Evolutionary conservation across 2,329 filamentous ascomycete species (phyloP).

Genomic region (Fusarium keratoplasticum): DNA sequence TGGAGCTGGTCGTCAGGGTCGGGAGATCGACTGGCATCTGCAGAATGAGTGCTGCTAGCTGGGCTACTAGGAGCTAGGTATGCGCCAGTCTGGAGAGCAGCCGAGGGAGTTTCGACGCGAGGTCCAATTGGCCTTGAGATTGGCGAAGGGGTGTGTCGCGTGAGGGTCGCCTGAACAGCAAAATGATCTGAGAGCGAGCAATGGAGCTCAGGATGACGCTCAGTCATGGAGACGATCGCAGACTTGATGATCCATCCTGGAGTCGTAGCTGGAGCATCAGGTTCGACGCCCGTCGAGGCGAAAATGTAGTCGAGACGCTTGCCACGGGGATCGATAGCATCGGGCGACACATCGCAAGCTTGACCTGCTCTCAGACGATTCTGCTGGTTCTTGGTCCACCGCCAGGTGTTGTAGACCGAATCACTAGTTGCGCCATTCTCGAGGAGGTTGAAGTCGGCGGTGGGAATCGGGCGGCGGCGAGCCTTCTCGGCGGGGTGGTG

Average conservation of each 20-base stretch:
- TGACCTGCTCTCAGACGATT: slow-evolving; percentile 73
- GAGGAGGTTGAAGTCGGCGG: slow-evolving; percentile 79
- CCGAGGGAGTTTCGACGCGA: slow-evolving; percentile 35
- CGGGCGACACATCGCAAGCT: slow-evolving; percentile 68
- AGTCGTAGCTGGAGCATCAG: slow-evolving; percentile 46
- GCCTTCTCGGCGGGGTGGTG: slow-evolving; percentile 74
- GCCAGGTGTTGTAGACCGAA: slow-evolving; percentile 89
- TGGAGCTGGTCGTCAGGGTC: slow-evolving; percentile 50
- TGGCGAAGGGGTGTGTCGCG: slow-evolving; percentile 54
- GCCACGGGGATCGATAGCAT: slow-evolving; percentile 77
- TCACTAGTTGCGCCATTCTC: slow-evolving; percentile 92
- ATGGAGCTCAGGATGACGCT: slow-evolving; percentile 81
- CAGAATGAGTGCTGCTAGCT: slow-evolving; percentile 38
- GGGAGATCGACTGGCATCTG: slow-evolving; percentile 34
- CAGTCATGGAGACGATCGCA: slow-evolving; percentile 81
- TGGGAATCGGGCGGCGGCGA: slow-evolving; percentile 75
- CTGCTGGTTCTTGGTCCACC: slow-evolving; percentile 80
- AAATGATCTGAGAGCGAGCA: slow-evolving; percentile 97
- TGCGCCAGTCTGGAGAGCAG: slow-evolving; percentile 42
- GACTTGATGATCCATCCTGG: slow-evolving; percentile 76
- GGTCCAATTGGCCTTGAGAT: slow-evolving; percentile 24
- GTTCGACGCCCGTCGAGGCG: slow-evolving; percentile 66
- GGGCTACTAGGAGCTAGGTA: slow-evolving; percentile 40
- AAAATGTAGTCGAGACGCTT: slow-evolving; percentile 97
- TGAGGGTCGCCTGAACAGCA: slow-evolving; percentile 84